Evolutionary conservation across 345 rosid species (phyloP).

Genomic region (Lumnitzera racemosa): DNA sequence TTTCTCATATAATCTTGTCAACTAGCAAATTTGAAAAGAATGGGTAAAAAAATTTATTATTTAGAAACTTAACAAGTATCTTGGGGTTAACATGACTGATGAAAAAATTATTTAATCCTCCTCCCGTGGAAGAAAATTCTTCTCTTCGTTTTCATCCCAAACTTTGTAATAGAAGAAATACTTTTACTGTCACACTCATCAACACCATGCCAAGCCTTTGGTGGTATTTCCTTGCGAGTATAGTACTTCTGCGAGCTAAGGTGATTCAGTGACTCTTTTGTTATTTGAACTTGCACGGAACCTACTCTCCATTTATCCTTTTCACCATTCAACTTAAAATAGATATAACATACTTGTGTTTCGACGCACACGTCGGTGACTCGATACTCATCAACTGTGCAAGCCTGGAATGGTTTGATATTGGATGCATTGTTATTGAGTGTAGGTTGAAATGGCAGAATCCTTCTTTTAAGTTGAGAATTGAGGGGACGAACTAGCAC

Average conservation of each 20-base stretch:
- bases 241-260: conserved; percentile 31
- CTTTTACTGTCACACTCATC: conserved; percentile 32
- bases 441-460: conserved; percentile 36
- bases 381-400: conserved; percentile 38
- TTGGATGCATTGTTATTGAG: conserved; percentile 24
- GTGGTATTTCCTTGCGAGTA: conserved; percentile 29
- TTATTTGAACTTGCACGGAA: conserved; percentile 24
- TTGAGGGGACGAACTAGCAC: conserved; percentile 30
- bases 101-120: too few species aligned
- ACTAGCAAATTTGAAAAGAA: too few species aligned
- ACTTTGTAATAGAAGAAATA: conserved; percentile 8
- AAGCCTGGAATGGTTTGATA: conserved; percentile 40
- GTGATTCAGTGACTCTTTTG: conserved; percentile 15
- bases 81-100: too few species aligned
- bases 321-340: conserved; percentile 26
- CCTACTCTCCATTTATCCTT: conserved; percentile 52
- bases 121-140: conserved; percentile 14
- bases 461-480: conserved; percentile 21
- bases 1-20: too few species aligned
- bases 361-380: conserved; percentile 29
- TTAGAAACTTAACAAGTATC: too few species aligned
- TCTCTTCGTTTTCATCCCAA: conserved; percentile 34
- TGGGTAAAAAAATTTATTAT: too few species aligned
- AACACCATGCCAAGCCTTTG: conserved; percentile 42
- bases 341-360: conserved; percentile 32